Evolutionary conservation across 305 asterid species (phyloP), one percentile per base, ranked within the genome.

Genomic region (Fraxinus paxiana): DNA sequence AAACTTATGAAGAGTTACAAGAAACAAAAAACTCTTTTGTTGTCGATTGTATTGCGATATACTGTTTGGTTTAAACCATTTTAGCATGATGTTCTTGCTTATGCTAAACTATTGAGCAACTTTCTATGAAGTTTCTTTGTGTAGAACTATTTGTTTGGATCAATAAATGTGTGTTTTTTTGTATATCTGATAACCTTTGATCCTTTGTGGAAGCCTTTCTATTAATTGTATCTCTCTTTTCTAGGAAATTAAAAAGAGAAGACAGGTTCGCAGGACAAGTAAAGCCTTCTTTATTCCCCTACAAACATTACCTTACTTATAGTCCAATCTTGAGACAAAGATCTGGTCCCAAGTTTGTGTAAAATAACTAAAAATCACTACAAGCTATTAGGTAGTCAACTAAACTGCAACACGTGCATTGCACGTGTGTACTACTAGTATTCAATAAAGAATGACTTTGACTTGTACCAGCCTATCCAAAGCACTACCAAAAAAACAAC

Each of bases 1-100:
- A 92, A 76, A 71, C 6, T 31, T 35, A 38, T 35, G 30, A 54
- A 54, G 33, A 54, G 3, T 18, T 18, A 13, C 15, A 12, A 15
- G 41, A 69, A 69, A 30, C 54, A 10, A 70, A n/a, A 12, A 18
- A 22, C 33, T 41, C 28, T 6, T 65, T 30, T 5, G 54, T 63
- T 75, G 41, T 73, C 34, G 5, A 17, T 46, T 78, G 31, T 81
- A 51, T 56, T 30, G 10, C 22, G 43, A 76, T 35, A 22, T 71
- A 28, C 75, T 76, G 26, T 35, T 9, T 34, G 20, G 77, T 51
- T 71, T 61, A 79, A 78, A 79, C 80, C 41, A 18, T 56, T 61
- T 74, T 80, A 79, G 78, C 72, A 61, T 63, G 63, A 70, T 63
- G 59, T 82, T 59, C 15, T 65, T 61, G 41, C 51, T 37, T 48